These are phyloP conservation scores for Talaromyces sp. DNA, from an alignment of 2,329 filamentous ascomycete species.

Conservation along the genomic window DNA sequence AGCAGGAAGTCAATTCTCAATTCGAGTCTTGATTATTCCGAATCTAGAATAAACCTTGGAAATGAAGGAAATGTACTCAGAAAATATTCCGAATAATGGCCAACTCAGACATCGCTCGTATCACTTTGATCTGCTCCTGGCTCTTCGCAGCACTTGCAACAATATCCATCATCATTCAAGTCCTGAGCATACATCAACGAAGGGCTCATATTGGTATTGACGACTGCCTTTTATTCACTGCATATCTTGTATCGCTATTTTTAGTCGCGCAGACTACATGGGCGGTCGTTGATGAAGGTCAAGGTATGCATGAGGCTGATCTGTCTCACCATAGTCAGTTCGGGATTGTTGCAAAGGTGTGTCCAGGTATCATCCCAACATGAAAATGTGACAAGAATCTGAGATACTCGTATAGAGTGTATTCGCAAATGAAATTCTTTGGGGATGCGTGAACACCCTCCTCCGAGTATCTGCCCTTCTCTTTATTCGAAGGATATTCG, in stretches of 20 bases:
- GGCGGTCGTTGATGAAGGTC: constrained; percentile 12
- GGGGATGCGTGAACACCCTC: constrained; percentile 11
- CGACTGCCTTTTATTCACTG: neutral
- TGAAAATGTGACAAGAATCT: no score
- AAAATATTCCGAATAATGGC: neutral
- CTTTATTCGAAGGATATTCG: neutral
- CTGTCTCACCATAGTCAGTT: neutral
- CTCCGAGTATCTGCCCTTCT: constrained; percentile 8
- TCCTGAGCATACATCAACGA: neutral
- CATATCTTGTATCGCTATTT: neutral
- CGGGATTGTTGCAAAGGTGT: neutral
- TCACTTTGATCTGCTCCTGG: constrained; percentile 11
- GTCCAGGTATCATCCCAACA: neutral
- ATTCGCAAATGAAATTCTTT: constrained; percentile 10
- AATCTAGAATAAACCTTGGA: neutral
- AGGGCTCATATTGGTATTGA: neutral
- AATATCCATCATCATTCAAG: neutral
- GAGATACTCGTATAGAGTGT: no score
- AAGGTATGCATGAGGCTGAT: neutral
- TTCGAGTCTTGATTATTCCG: neutral
- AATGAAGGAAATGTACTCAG: no score
- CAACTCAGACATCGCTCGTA: neutral
- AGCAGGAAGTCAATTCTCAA: neutral
- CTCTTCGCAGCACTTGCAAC: constrained; percentile 4
- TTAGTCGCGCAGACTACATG: constrained; percentile 11